Base-by-base conservation (phyloP, 73 alveolate genomes). In the Breviolum minutum region DNA sequence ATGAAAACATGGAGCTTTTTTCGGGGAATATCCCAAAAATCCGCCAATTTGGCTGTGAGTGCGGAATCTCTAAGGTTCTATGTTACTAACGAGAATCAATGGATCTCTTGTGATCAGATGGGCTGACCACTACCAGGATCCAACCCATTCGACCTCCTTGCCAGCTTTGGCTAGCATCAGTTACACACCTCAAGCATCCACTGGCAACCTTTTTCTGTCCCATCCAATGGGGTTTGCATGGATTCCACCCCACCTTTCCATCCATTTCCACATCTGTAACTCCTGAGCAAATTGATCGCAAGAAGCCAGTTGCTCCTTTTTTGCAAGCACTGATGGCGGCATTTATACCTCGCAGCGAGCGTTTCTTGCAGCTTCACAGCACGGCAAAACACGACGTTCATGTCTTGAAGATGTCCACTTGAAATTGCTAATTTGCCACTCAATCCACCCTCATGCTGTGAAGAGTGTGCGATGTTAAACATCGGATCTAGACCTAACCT, bases 281-380 rank as follows among this genome's bases (percentile, higher is more conserved):
- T n/a, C 97, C 97, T 90, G 74, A 90, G 63, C 63, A 90, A 90
- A 60, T 61, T 29, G 30, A 54, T 32, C 26, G 97, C 97, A 26
- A 90, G 62, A n/a, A 69, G 88, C 97, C 97, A 90, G 63, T 90
- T 74, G 97, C 88, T 90, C 97, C 97, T 27, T n/a, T 69, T 76
- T 90, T 90, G 97, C 97, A 90, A 19, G 97, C 97, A 74, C 87
- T 90, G 88, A 90, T 73, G 29, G 97, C 85, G 54, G 97, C 97
- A 48, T 90, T 90, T 62, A 70, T 66, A 70, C 97, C 97, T 90
- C 77, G 77, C 77, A 17, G 74, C 54, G 3, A 40, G 74, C 74
- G 17, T 40, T 40, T 40, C 5, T 68, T 17, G 17, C 77, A 68
- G 17, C 8, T 68, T 68, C 17, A 22, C 77, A 1, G 24, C 17